These are phyloP conservation scores for Backusella morwellensis DNA, from an alignment of 192 early-diverging fungal genomes.

Conservation along the genomic window DNA sequence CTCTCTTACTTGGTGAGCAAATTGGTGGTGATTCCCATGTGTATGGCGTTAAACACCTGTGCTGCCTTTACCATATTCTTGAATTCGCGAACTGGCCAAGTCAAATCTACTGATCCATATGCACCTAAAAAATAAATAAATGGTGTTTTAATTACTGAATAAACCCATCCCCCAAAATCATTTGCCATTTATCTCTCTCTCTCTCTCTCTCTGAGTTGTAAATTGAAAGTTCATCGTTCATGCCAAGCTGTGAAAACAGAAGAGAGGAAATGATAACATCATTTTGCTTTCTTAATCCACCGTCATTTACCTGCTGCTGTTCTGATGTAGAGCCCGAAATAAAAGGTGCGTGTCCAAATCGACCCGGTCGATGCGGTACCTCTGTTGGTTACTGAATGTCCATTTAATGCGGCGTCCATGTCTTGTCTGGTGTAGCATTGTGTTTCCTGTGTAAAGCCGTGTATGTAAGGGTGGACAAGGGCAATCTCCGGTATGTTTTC, in stretches of 20 bases:
- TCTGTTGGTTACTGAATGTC: neutral
- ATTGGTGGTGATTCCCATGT: neutral
- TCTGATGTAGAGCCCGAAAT: slow-evolving; percentile 24
- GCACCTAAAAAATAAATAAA: neutral
- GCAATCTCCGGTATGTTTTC: slow-evolving; percentile 58
- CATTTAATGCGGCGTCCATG: neutral
- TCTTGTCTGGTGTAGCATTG: neutral
- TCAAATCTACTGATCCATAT: neutral
- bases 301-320: slow-evolving; percentile 1
- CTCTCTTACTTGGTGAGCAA: neutral
- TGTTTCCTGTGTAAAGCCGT: slow-evolving; percentile 53
- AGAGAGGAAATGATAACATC: neutral
- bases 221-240: neutral
- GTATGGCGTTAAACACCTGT: neutral
- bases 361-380: neutral
- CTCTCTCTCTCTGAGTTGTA: neutral
- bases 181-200: neutral
- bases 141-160: neutral
- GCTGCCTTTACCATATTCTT: neutral
- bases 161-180: no score
- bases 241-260: neutral
- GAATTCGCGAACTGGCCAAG: neutral
- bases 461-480: slow-evolving; percentile 73
- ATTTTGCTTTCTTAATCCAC: neutral
- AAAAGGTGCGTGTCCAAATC: slow-evolving; percentile 14